Conservation (phyloP, 1,284 basidiomycete species). For the Pterula multifida region DNA sequence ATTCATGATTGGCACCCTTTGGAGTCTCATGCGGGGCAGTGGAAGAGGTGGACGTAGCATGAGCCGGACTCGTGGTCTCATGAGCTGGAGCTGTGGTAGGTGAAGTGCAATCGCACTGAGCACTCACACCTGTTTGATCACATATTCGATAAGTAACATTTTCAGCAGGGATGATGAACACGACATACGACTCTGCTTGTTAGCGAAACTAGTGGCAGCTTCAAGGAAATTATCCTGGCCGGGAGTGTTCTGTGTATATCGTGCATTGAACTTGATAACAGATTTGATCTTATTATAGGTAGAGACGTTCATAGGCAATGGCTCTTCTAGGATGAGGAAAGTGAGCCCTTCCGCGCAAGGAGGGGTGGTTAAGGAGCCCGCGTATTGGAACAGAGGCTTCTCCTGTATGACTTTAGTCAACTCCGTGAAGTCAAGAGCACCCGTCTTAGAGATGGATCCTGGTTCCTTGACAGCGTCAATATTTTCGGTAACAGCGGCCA, state of each 20-base stretch:
- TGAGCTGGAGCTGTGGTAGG: neutral
- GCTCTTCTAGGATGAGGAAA: slow-evolving; percentile 13
- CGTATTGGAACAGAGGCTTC: slow-evolving; percentile 12
- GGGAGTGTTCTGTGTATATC: neutral
- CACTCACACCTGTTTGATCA: neutral
- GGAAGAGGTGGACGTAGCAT: neutral
- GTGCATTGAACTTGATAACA: slow-evolving; percentile 2
- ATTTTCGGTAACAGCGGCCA: slow-evolving; percentile 12
- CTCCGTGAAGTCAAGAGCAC: slow-evolving; percentile 11
- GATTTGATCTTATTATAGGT: slow-evolving; percentile 9
- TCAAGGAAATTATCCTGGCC: slow-evolving; percentile 1
- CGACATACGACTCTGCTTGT: neutral
- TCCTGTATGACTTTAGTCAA: slow-evolving; percentile 11
- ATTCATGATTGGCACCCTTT: neutral
- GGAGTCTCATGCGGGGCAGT: neutral
- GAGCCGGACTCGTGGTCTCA: neutral
- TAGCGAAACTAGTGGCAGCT: neutral
- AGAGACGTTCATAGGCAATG: slow-evolving; percentile 8
- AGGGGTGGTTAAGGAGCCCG: slow-evolving; percentile 14
- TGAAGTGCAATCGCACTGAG: neutral
- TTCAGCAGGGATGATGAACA: neutral
- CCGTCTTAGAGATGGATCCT: slow-evolving; percentile 11
- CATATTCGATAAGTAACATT: neutral
- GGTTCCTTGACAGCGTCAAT: slow-evolving; percentile 10
- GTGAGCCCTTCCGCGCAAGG: slow-evolving; percentile 13